Evolutionary conservation across 441 rosid species (phyloP).

Genomic region (Arabidopsis lyrata): DNA sequence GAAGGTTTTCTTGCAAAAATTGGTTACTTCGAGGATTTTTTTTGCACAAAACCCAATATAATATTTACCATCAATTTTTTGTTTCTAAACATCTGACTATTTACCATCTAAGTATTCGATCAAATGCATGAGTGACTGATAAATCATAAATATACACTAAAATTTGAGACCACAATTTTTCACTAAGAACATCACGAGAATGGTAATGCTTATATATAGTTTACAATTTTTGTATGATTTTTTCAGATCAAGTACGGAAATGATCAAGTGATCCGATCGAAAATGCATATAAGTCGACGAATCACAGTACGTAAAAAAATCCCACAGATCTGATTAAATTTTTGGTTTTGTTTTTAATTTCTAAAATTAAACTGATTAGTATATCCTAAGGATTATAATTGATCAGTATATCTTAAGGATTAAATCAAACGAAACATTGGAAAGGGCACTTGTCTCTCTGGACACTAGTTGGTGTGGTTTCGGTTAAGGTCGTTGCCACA

Average conservation of each 20-base stretch:
- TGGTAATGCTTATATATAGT: background rate
- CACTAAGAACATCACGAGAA: background rate
- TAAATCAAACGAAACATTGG: conserved; percentile 19
- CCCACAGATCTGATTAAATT: background rate
- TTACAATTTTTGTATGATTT: no score
- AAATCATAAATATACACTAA: background rate
- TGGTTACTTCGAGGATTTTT: no score
- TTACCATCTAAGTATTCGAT: background rate
- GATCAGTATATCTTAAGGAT: conserved; percentile 22
- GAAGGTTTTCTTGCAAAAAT: no score
- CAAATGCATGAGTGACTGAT: background rate
- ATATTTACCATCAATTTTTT: background rate
- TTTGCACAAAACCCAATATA: no score
- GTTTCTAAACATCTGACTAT: background rate
- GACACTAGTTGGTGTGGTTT: conserved; percentile 35
- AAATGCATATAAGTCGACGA: background rate
- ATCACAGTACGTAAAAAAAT: background rate
- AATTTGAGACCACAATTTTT: background rate
- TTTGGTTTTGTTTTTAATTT: background rate
- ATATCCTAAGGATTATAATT: background rate
- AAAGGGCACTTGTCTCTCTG: conserved; percentile 35
- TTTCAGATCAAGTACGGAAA: background rate
- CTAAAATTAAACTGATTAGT: background rate
- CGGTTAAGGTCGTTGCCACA: conserved; percentile 45
- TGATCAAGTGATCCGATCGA: background rate